Base-by-base conservation (phyloP, 2,329 filamentous ascomycete species). In the Raffaelea albimanens region DNA sequence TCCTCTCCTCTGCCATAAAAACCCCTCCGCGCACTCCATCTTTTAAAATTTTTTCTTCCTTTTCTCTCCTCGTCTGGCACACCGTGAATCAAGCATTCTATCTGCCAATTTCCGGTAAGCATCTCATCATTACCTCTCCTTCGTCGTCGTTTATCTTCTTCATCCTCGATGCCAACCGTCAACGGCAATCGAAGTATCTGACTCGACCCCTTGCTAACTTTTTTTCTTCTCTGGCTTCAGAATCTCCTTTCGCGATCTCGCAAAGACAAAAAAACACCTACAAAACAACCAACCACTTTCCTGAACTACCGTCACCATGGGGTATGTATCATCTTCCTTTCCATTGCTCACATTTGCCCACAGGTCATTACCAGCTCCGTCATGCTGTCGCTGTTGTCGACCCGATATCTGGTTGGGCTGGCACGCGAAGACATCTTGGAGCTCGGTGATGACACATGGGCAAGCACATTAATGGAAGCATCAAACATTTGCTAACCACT, bases 71-170 rank as follows among this genome's bases (percentile, higher is more conserved):
- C 58, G 58, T 63, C 62, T 59, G 59, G 60, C 61, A 64, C 62
- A 65, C 62, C 62, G 58, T 63, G 63, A 64, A 64, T 63, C 62
- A 61, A 63, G 62, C 61, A 64, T 64, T 64, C 62, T 51, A 58
- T 56, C 60, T 62, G 58, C 58, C 55, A 57, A 44, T 49, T 20
- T 36, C 3, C n/a, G 43, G 58, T 56, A 48, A 57, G 59, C 54
- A 14, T 43, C 22, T 29, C 22, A 19, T 19, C 23, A 20, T 20
- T 7, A 7, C n/a, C 31, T 19, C 16, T 36, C 21, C 21, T 22
- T 8, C 46, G 48, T 57, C 56, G 49, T 41, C 43, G 13, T 22
- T 33, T n/a, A 40, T 29, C 13, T 13, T 13, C 13, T 29, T 29
- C 25, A 7, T 29, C 25, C 25, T 29, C 25, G 25, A 7, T 29